phyloP scores from a whole-genome alignment of 2,329 filamentous ascomycete species.

The Penicillium sp. region DNA sequence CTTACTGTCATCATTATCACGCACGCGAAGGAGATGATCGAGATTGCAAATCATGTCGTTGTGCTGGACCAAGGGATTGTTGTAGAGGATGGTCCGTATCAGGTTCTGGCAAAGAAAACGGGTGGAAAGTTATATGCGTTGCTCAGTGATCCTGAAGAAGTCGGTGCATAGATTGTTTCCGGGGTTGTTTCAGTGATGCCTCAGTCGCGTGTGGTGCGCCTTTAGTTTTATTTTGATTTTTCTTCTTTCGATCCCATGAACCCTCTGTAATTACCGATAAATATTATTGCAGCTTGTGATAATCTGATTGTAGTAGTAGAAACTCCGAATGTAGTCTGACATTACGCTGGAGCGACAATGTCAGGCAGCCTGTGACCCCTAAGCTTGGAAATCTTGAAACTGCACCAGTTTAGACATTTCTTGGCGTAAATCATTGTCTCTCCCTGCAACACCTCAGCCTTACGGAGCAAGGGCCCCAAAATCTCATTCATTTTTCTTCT shows the following conservation, averaged over 20 bases:
- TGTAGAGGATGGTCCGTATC: conserved; percentile 68
- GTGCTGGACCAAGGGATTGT: conserved; percentile 67
- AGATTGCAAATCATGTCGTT: conserved; percentile 68
- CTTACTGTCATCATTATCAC: conserved; percentile 79
- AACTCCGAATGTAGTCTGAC: no score
- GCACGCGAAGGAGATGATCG: conserved; percentile 84
- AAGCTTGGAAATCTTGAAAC: background rate
- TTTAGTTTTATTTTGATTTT: no score
- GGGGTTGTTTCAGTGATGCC: background rate
- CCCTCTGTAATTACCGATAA: no score
- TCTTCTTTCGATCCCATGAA: background rate
- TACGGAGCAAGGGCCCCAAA: background rate
- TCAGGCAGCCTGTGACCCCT: no score
- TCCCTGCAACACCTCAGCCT: background rate
- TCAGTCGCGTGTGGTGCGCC: no score
- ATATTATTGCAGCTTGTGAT: background rate
- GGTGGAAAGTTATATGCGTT: conserved; percentile 50
- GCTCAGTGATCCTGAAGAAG: conserved; percentile 22
- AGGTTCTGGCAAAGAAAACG: conserved; percentile 52
- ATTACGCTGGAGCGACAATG: no score
- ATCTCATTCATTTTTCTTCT: background rate
- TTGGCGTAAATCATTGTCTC: background rate
- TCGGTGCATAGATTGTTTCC: background rate
- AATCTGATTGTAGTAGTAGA: background rate
- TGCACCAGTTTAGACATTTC: background rate